Base-by-base conservation (phyloP, 2,329 filamentous ascomycete genomes). In the Aspergillus amoenus region DNA sequence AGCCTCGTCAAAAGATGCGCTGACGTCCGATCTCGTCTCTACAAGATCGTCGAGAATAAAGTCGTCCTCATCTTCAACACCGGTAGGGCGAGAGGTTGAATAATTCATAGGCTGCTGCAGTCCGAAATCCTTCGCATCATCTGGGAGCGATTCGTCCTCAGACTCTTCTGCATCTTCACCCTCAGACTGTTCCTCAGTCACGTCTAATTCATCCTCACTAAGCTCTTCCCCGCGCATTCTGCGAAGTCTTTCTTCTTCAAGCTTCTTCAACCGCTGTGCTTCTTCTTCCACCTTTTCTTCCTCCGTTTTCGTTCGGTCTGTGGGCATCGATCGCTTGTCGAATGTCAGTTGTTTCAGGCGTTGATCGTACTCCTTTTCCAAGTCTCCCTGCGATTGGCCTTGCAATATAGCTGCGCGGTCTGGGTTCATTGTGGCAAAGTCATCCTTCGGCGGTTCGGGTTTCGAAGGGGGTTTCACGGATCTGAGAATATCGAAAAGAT, bases 51-150 rank as follows among this genome's bases (percentile, higher is more conserved):
- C 93, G 60, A 97, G 87, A 24, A 93, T 72, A 67, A 97, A 97
- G 66, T 97, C 91, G 66, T 97, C 93, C 70, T 97, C 93, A 65
- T 97, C 93, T 63, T 96, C 92, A 34, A 96, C 88, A 5, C 87
- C 90, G 17, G 92, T 67, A 22, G 70, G 69, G 32, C 70, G 76
- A 57, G 64, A 74, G 64, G 54, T 68, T 59, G 62, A 70, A 64
- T 69, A 71, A 41, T 67, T 68, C 24, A 67, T 66, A 44, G 68
- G 73, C 57, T 88, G 82, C 7, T 84, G 85, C 32, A 88, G 74
- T 1, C 85, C 85, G 67, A 88, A 88, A 49, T 81, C 79, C 48
- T 79, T 82, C 13, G 85, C 84, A 68, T 88, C 84, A 58, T 87
- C 82, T 5, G 71, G 68, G 9, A 75, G 67, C 3, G 74, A 73